Evolutionary conservation across 345 rosid genomes (phyloP), one percentile per base, ranked within the genome.

Genomic region (Camelina sativa): DNA sequence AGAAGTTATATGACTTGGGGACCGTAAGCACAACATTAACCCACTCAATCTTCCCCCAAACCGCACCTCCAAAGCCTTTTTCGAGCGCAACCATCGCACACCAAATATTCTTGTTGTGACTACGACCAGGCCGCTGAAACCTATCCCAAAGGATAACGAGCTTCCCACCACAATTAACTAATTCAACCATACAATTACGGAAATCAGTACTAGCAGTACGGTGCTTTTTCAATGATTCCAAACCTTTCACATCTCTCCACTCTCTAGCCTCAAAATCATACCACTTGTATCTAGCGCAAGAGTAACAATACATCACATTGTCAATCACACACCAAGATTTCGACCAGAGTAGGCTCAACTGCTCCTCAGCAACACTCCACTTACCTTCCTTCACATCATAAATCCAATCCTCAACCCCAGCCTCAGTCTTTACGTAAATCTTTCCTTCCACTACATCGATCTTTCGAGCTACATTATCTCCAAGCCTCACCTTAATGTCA

Each of bases 311-410:
- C 47, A 70, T 70, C 34, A 70, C 74, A 58, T 70, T 70, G 1
- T 70, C 65, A 46, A 70, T 47, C 65, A 70, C 74, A 34, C 74
- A 70, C 74, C 74, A 58, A 19, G 74, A 46, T 1, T 4, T 5
- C 56, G 56, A 30, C 74, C 56, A 69, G 17, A 30, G 3, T 7
- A 11, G 2, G 32, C 73, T 44, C 65, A 44, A 12, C 0, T 8
- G 6, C 44, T 6, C 19, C 19, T 69, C 74, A 1, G 46, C 74
- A 30, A 46, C 56, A 5, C 47, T 69, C 74, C 74, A 69, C 46
- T 17, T 58, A 12, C 54, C 13, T 30, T 58, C 56, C 56, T 69
- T 58, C 34, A 69, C 44, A 32, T 69, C 65, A 19, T 69, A 69
- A 22, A 69, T 9, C 65, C 74, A 57, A 46, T 69, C 54, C 4